Evolutionary conservation across 1,284 basidiomycete species (phyloP), one percentile per base, ranked within the genome.

Genomic region (Termitomyces sp.): DNA sequence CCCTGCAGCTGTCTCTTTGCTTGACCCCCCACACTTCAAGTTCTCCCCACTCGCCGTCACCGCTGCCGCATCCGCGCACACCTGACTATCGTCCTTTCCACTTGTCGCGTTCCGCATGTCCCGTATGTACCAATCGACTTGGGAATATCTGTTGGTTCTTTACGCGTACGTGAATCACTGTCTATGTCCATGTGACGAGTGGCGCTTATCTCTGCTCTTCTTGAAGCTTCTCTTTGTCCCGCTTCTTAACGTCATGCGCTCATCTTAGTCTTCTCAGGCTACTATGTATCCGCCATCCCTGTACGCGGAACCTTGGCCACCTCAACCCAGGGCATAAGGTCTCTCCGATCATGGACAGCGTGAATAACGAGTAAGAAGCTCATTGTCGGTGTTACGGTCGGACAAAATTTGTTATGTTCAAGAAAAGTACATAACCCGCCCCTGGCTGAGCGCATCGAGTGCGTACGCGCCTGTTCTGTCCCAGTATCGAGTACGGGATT

Each of bases 311-410:
- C 96, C 0, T 99, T 67, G 96, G 99, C 69, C 97, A 99, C 66
- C 80, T 99, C 14, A 97, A 99, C 67, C 85, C 93, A 1, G 96
- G 96, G 0, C 96, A 99, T 77, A 98, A 98, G 73, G 94, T 99
- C 55, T 80, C 99, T 34, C 80, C 99, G 5, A 91, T 91, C 61
- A 93, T 97, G 83, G 87, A n/a, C 84, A 8, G 84, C 89, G 1
- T 93, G 91, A 77, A 82, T 97, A 53, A 78, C 93, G 0, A 69
- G 72, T 42, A 69, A 79, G 57, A 93, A 91, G 67, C 71, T 99
- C 62, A 91, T 99, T 57, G 84, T 97, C 50, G 97, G 97, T 4
- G 76, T 99, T n/a, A n/a, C n/a, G n/a, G n/a, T n/a, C n/a, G n/a
- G n/a, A n/a, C n/a, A n/a, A n/a, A n/a, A n/a, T n/a, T n/a, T n/a